phyloP scores from a whole-genome alignment of 2,329 filamentous ascomycete species.

The Fusarium burgessii region DNA sequence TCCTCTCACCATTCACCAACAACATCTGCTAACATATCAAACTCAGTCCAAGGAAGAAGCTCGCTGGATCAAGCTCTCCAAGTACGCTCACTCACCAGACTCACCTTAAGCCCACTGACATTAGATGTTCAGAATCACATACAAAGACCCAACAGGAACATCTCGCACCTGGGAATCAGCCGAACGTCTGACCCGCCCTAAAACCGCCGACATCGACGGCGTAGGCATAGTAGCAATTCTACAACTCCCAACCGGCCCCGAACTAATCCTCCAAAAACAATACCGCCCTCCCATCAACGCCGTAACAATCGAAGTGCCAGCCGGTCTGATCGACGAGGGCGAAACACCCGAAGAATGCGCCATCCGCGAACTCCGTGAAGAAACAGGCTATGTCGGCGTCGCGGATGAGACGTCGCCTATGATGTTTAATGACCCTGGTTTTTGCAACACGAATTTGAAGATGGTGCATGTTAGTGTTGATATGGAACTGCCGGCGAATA shows the following conservation, averaged over 20 bases:
- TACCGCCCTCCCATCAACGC: conserved; percentile 72
- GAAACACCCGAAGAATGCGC: conserved; percentile 72
- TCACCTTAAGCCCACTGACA: conserved; percentile 1
- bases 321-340: conserved; percentile 71
- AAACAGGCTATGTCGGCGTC: conserved; percentile 73
- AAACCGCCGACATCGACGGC: conserved; percentile 72
- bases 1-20: background rate
- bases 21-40: background rate
- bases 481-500: conserved; percentile 75
- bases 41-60: conserved; percentile 63
- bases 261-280: conserved; percentile 75
- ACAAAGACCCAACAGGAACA: conserved; percentile 71
- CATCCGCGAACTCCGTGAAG: conserved; percentile 72
- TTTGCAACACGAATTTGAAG: conserved; percentile 74
- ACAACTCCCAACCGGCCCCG: conserved; percentile 62
- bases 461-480: conserved; percentile 82
- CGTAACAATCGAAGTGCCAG: conserved; percentile 72
- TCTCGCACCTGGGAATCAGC: conserved; percentile 77
- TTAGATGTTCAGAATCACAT: conserved; percentile 64
- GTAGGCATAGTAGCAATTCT: conserved; percentile 80
- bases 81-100: conserved; percentile 53
- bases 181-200: conserved; percentile 75
- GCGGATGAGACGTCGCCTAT: conserved; percentile 69
- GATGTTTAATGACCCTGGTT: conserved; percentile 75
- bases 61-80: conserved; percentile 69